Percentiles rank a stretch among this genome's conserved stretches.
These are phyloP conservation scores for Luzula sylvatica DNA, from an alignment of 176 grass and related monocot species.

Conservation along the genomic window DNA sequence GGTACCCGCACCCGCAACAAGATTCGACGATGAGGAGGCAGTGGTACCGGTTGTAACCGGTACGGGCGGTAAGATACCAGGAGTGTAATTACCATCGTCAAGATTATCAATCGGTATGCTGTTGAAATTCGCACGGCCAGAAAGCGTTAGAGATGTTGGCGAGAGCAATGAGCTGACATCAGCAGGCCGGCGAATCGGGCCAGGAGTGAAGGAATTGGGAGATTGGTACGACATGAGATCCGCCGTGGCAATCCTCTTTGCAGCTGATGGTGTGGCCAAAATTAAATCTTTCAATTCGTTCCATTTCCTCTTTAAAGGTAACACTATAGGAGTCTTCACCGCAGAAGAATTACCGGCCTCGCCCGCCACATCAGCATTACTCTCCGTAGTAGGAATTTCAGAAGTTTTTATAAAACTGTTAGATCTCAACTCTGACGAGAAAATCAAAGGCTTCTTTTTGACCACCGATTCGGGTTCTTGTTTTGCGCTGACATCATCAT, in stretches of 20 bases:
- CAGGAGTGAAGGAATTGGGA: conserved; percentile 65
- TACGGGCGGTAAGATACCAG: conserved; percentile 31
- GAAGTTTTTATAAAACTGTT: conserved; percentile 20
- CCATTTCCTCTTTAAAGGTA: conserved; percentile 81
- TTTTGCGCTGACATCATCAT: conserved; percentile 28
- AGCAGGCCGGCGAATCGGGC: conserved; percentile 32
- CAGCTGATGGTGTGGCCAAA: conserved; percentile 25
- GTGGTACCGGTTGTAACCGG: neutral
- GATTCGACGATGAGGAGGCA: neutral
- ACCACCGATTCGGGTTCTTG: conserved; percentile 38
- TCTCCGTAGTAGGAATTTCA: conserved; percentile 23
- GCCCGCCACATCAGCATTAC: conserved; percentile 24
- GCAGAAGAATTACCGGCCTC: conserved; percentile 9
- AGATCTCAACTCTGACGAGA: conserved; percentile 39
- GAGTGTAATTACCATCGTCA: conserved; percentile 56
- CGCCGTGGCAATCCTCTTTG: conserved; percentile 37
- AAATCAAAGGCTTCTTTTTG: conserved; percentile 64
- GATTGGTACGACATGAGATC: conserved; percentile 44
- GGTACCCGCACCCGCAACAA: conserved; percentile 6
- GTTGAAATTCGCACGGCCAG: conserved; percentile 44
- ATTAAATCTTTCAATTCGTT: conserved; percentile 42
- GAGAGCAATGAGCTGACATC: conserved; percentile 35
- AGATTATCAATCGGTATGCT: conserved; percentile 44
- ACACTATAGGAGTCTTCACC: conserved; percentile 47
- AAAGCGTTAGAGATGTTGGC: conserved; percentile 42